These are phyloP conservation scores for Chlorociboria aeruginascens DNA, from an alignment of 495 filamentous ascomycete species.

Conservation along the genomic window DNA sequence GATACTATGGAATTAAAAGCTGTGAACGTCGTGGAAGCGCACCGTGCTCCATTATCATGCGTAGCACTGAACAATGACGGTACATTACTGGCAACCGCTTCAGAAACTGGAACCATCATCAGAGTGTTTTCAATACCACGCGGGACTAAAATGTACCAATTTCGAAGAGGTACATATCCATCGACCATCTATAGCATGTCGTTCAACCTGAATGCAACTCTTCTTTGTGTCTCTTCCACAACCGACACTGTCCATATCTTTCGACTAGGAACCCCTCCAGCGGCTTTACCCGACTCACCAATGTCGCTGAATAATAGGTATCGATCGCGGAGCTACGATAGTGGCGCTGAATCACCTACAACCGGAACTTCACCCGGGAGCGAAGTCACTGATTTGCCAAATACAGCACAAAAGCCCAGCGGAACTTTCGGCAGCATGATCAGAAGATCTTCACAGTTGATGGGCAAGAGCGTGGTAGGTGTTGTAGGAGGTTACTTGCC, in stretches of 20 bases:
- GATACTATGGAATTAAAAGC: slow-evolving; percentile 78
- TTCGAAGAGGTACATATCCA: slow-evolving; percentile 86
- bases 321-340: slow-evolving; percentile 35
- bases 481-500: slow-evolving; percentile 87
- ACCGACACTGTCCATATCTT: slow-evolving; percentile 98
- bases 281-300: slow-evolving; percentile 6
- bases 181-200: slow-evolving; percentile 96
- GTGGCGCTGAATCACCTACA: slow-evolving; percentile 31
- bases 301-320: slow-evolving; percentile 30
- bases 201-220: slow-evolving; percentile 89
- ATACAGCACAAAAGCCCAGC: slow-evolving; percentile 34
- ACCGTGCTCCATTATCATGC: slow-evolving; percentile 81
- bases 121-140: slow-evolving; percentile 84
- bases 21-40: slow-evolving; percentile 87
- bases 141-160: slow-evolving; percentile 87
- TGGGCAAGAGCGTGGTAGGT: slow-evolving; percentile 80
- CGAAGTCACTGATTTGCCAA: slow-evolving; percentile 25
- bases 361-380: slow-evolving; percentile 31
- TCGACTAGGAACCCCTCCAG: slow-evolving; percentile 44
- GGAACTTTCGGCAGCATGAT: slow-evolving; percentile 77
- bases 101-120: slow-evolving; percentile 95
- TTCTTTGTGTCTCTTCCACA: slow-evolving; percentile 89
- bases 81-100: slow-evolving; percentile 87
- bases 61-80: slow-evolving; percentile 87
- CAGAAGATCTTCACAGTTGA: slow-evolving; percentile 90